Base-by-base conservation (phyloP, 495 filamentous ascomycete genomes). In the Penicillium angulare region DNA sequence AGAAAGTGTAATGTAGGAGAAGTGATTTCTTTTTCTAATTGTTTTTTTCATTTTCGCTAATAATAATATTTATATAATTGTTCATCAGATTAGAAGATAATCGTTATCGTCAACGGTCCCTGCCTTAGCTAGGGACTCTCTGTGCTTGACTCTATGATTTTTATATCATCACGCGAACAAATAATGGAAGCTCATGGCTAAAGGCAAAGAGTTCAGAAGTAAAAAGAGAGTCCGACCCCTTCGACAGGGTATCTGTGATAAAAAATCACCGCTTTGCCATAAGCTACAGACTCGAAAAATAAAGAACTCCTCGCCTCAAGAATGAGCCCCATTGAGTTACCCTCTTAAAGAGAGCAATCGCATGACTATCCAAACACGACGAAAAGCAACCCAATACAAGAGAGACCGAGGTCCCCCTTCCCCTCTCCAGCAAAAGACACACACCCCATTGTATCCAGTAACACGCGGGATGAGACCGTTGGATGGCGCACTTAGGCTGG, bases 251-350 rank as follows among this genome's bases (percentile, higher is more conserved):
- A 55, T 78, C 73, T 78, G 74, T 56, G 59, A 40, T 17, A 49
- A 39, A 40, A 53, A 58, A 50, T 56, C 70, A 68, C 77, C 75
- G 74, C 76, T 80, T 83, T 83, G 63, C 76, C 68, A 82, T 83
- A 84, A 83, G 81, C 81, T 81, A 83, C 80, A 77, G 81, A 85
- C 76, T 72, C 72, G 73, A 64, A 62, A 60, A 61, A 61, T 60
- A 70, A 57, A 47, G 78, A 79, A 82, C 88, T 85, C 88, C 92
- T 96, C 91, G 90, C 87, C 84, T 89, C 93, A 89, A 96, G 90
- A 97, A 96, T 98, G 90, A 96, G 93, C 93, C 93, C 93, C 93
- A 96, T 98, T 90, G 90, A 95, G 93, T 97, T 92, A 95, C 88
- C 82, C 65, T 67, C 47, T 36, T 54, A 60, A 59, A 52, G 61